Percentiles rank a stretch among this genome's conserved stretches.
Evolutionary conservation across 2,329 filamentous ascomycete species (phyloP).

Genomic region (Westerdykella aurantiaca): DNA sequence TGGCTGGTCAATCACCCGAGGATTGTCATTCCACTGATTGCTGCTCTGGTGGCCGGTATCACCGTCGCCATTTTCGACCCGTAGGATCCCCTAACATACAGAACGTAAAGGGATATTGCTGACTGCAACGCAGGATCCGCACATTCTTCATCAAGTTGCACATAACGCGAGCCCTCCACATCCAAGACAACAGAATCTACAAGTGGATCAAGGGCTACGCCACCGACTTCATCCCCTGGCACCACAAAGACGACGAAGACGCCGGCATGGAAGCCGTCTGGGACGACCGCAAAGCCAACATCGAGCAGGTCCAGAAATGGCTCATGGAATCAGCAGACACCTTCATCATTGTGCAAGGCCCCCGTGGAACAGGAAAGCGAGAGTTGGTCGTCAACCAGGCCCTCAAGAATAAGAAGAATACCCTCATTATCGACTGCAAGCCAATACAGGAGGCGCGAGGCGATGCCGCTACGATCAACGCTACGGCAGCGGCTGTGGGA

Average conservation of each 20-base stretch:
- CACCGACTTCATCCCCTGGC: constrained; percentile 59
- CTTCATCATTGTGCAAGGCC: constrained; percentile 89
- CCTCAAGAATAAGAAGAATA: constrained; percentile 67
- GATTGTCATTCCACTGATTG: constrained; percentile 77
- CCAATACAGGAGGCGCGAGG: constrained; percentile 85
- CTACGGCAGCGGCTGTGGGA: constrained; percentile 75
- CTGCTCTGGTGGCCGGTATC: constrained; percentile 72
- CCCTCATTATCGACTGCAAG: constrained; percentile 86
- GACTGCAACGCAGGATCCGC: constrained; percentile 52
- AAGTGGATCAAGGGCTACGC: constrained; percentile 76
- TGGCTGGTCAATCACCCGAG: constrained; percentile 83
- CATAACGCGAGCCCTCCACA: constrained; percentile 68
- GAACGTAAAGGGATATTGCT: neutral
- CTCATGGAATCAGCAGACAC: constrained; percentile 83
- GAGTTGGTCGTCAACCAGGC: constrained; percentile 84
- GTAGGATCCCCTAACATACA: constrained; percentile 15
- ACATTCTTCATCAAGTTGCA: constrained; percentile 89
- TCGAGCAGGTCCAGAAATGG: constrained; percentile 78
- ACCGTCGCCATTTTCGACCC: constrained; percentile 91
- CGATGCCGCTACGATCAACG: constrained; percentile 76
- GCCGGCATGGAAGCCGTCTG: constrained; percentile 74
- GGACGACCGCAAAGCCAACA: constrained; percentile 77
- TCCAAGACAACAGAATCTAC: constrained; percentile 67
- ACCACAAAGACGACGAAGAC: constrained; percentile 53
- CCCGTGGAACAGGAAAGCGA: constrained; percentile 82